These are phyloP conservation scores for Populus trichocarpa DNA, from an alignment of 441 rosid species.

Conservation along the genomic window DNA sequence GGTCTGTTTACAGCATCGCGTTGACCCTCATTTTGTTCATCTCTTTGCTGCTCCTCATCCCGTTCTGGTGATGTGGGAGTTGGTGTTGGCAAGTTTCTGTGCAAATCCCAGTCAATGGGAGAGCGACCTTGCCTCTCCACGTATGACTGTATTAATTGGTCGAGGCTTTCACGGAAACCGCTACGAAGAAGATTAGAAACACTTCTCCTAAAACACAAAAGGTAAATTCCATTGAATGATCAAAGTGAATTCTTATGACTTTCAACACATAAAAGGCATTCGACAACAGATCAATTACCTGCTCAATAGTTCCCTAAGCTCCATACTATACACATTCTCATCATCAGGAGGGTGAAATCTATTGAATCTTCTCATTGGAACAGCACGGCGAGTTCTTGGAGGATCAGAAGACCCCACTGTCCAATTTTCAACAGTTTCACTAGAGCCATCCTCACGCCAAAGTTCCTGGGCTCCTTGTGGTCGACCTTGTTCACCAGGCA, in stretches of 20 bases:
- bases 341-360: slow-evolving; percentile 85
- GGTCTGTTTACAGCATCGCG: slow-evolving; percentile 49
- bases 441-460: slow-evolving; percentile 56
- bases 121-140: slow-evolving; percentile 76
- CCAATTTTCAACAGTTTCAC: slow-evolving; percentile 54
- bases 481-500: slow-evolving; percentile 35
- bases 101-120: slow-evolving; percentile 83
- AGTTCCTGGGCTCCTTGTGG: slow-evolving; percentile 41
- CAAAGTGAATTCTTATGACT: slow-evolving; percentile 1
- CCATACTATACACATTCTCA: slow-evolving; percentile 81
- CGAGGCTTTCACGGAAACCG: slow-evolving; percentile 91
- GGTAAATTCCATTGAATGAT: slow-evolving; percentile 1
- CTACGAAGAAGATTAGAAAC: slow-evolving; percentile 89
- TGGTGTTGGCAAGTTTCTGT: slow-evolving; percentile 55
- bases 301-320: slow-evolving; percentile 86
- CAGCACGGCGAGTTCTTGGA: slow-evolving; percentile 49
- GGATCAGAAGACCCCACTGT: slow-evolving; percentile 48
- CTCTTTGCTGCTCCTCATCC: slow-evolving; percentile 58
- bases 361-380: slow-evolving; percentile 60
- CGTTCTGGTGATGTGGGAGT: slow-evolving; percentile 55
- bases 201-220: slow-evolving; percentile 57
- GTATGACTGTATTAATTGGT: slow-evolving; percentile 78
- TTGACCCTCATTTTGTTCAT: slow-evolving; percentile 50
- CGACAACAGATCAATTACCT: slow-evolving; percentile 39
- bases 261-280: background rate